A percentile compares a stretch with the other conserved stretches of the same genome.
phyloP scores from a whole-genome alignment of 371 early-diverging fungal species.

The Mortierella sp. region DNA sequence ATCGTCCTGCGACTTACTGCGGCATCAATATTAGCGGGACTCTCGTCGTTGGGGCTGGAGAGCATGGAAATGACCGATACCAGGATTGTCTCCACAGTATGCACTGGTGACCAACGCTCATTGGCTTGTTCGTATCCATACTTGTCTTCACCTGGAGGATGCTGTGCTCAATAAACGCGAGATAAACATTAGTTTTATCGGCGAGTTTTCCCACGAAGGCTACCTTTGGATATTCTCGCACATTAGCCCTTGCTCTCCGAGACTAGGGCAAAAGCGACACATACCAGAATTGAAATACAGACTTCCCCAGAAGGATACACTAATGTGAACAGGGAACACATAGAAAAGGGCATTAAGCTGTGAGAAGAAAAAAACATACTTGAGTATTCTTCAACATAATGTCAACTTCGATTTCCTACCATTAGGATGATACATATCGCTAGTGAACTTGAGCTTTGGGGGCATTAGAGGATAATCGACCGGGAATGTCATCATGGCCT shows the following conservation, averaged over 20 bases:
- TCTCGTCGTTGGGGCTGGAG: constrained; percentile 92
- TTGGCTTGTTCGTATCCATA: constrained; percentile 92
- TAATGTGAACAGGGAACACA: constrained; percentile 22
- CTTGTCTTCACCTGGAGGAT: constrained; percentile 86
- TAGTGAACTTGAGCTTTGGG: constrained; percentile 85
- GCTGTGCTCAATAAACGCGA: constrained; percentile 50
- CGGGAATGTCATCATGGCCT: constrained; percentile 87
- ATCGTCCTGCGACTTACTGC: constrained; percentile 67
- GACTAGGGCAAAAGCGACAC: constrained; percentile 3
- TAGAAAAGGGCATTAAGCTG: neutral
- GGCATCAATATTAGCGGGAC: constrained; percentile 94
- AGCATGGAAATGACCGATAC: constrained; percentile 90
- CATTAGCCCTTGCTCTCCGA: too few relatives aligned
- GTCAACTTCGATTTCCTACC: constrained; percentile 55
- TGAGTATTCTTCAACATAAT: too few relatives aligned
- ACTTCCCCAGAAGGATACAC: constrained; percentile 88
- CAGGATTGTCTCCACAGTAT: constrained; percentile 94
- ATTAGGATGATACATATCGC: constrained; percentile 88
- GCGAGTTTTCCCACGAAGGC: too few relatives aligned
- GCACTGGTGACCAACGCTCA: constrained; percentile 95
- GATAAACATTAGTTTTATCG: too few relatives aligned
- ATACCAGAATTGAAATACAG: constrained; percentile 93
- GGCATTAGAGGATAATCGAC: constrained; percentile 84
- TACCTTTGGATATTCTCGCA: too few relatives aligned
- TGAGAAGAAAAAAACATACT: neutral